Conservation (phyloP, 139 green algal species). For the Chlorella sorokiniana region DNA sequence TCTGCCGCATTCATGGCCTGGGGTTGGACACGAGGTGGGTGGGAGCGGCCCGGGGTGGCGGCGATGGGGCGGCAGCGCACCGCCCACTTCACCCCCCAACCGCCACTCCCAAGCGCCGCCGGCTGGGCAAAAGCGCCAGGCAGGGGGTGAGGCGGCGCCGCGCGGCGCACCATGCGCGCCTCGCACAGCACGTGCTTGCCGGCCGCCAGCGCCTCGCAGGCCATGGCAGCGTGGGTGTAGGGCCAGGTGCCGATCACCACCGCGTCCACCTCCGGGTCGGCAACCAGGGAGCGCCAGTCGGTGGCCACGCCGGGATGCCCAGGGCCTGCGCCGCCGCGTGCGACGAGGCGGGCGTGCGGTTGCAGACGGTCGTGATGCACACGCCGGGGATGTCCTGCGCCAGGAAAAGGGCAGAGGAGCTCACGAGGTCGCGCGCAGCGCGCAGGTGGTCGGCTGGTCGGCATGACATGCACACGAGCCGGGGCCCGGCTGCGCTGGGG, state of each 20-base stretch:
- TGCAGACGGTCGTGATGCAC: constrained; percentile 23
- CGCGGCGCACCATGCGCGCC: constrained; percentile 46
- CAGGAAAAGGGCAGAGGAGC: no score
- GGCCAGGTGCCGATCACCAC: constrained; percentile 53
- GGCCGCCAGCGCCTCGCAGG: constrained; percentile 31
- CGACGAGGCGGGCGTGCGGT: constrained; percentile 28
- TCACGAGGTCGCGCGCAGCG: no score
- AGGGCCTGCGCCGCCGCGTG: constrained; percentile 14
- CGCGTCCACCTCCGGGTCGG: constrained; percentile 33
- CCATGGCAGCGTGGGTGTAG: constrained; percentile 34
- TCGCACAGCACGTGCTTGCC: constrained; percentile 54
- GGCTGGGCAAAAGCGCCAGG: no score
- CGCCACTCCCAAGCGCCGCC: neutral
- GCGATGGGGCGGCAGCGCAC: no score
- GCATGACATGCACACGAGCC: no score
- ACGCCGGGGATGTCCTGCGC: constrained; percentile 34
- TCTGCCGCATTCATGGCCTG: constrained; percentile 44
- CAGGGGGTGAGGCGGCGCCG: no score
- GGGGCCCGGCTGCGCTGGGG: no score
- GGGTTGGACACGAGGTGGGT: neutral
- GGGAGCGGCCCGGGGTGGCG: no score
- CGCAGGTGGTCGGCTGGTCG: no score
- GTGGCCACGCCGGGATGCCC: constrained; percentile 25
- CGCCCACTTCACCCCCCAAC: neutral
- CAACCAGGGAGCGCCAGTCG: constrained; percentile 36